phyloP scores from a whole-genome alignment of 31 red algal species.

The Porphyra umbilicalis region DNA sequence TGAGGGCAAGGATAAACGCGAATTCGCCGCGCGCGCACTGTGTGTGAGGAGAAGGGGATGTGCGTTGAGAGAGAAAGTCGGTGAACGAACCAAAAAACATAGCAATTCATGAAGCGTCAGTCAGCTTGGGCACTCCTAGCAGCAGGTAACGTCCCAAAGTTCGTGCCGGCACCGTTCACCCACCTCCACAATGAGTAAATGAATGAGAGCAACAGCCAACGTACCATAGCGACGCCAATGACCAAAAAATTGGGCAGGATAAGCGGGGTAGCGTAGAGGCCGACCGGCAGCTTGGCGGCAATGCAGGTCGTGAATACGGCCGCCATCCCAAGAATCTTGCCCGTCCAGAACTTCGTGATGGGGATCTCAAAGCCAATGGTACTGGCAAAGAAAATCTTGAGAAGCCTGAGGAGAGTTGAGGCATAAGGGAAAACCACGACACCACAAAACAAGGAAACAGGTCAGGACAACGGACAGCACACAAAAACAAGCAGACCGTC shows the following conservation, averaged over 20 bases:
- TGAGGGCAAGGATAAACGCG: neutral
- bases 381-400: neutral
- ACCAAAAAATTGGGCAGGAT: neutral
- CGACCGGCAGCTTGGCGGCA: neutral
- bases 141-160: no score
- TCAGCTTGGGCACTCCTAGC: no score
- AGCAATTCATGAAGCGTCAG: no score
- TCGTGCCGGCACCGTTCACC: no score
- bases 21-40: conserved; percentile 1
- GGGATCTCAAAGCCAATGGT: conserved; percentile 6
- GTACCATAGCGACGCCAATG: neutral
- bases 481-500: no score
- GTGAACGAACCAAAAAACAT: neutral
- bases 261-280: neutral
- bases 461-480: no score
- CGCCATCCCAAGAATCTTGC: neutral
- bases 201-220: neutral
- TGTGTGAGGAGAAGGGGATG: neutral
- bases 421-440: no score
- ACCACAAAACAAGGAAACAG: no score
- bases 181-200: no score
- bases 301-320: neutral
- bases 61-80: neutral
- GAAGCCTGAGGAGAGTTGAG: no score
- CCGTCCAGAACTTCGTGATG: neutral